Conservation (phyloP, 163 green algal species). For the Coccomyxa subellipsoidea region DNA sequence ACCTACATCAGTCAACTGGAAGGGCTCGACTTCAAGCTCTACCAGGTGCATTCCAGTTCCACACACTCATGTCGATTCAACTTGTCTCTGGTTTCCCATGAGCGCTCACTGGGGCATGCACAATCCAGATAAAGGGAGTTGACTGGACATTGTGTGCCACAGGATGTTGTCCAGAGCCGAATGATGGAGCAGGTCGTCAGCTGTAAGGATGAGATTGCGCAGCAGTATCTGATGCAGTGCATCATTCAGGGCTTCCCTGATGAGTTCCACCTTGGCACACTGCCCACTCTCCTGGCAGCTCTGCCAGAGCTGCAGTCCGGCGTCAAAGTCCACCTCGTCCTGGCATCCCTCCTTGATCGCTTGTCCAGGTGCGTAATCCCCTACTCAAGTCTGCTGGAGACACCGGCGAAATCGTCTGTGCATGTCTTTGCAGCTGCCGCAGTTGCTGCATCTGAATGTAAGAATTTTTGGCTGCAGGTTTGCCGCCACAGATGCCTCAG, state of each 20-base stretch:
- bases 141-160: background rate
- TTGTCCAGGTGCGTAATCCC: conserved; percentile 55
- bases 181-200: conserved; percentile 85
- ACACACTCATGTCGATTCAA: too few species aligned
- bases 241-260: conserved; percentile 88
- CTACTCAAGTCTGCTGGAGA: background rate
- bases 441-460: background rate
- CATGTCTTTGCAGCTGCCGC: background rate
- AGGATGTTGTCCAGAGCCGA: conserved; percentile 44
- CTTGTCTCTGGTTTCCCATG: background rate
- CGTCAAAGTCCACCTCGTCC: conserved; percentile 63
- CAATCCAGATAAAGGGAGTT: background rate
- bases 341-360: conserved; percentile 71
- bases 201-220: conserved; percentile 96
- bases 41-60: conserved; percentile 47
- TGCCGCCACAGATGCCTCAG: conserved; percentile 37
- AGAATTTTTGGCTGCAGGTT: conserved; percentile 31
- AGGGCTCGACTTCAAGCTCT: conserved; percentile 85
- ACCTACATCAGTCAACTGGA: conserved; percentile 94
- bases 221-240: conserved; percentile 98
- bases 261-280: conserved; percentile 91
- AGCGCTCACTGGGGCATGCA: background rate
- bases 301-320: conserved; percentile 83
- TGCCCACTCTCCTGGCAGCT: conserved; percentile 77
- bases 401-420: too few species aligned